These are phyloP conservation scores for Tolypocladium nubicola DNA, from an alignment of 2,329 filamentous ascomycete species.

Conservation along the genomic window DNA sequence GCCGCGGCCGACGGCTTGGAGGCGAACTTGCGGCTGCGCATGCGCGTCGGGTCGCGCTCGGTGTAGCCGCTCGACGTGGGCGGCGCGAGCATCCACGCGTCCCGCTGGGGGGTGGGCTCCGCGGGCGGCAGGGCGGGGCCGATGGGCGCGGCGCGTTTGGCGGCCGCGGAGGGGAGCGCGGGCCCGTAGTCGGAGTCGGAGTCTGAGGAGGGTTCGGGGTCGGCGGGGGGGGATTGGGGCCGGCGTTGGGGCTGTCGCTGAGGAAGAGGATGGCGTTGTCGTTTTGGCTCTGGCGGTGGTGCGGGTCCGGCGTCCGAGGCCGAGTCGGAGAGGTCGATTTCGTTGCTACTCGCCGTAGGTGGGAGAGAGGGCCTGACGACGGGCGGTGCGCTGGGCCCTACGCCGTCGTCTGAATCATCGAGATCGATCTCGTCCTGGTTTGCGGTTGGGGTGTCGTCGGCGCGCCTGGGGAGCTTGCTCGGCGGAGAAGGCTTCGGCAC, in stretches of 20 bases:
- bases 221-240: conserved; percentile 15
- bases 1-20: conserved; percentile 35
- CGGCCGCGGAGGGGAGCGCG: conserved; percentile 38
- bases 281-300: conserved; percentile 10
- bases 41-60: conserved; percentile 72
- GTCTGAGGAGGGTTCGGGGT: conserved; percentile 30
- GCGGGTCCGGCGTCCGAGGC: conserved; percentile 25
- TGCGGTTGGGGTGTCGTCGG: conserved; percentile 10
- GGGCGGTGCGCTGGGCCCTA: conserved; percentile 25
- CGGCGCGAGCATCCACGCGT: conserved; percentile 76
- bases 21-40: conserved; percentile 74
- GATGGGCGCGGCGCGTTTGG: conserved; percentile 35
- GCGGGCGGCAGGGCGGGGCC: conserved; percentile 23
- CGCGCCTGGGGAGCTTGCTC: conserved; percentile 30
- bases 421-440: conserved; percentile 40
- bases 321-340: conserved; percentile 28
- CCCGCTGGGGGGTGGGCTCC: conserved; percentile 49
- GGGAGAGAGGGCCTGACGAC: conserved; percentile 12
- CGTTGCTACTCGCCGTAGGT: conserved; percentile 11
- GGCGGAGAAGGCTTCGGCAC: conserved; percentile 14
- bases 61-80: conserved; percentile 44
- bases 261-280: neutral
- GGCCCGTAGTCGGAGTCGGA: conserved; percentile 42
- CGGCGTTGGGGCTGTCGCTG: conserved; percentile 21
- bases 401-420: conserved; percentile 29